Conservation (phyloP, 2,329 filamentous ascomycete genomes). For the Penicillium nordicum region DNA sequence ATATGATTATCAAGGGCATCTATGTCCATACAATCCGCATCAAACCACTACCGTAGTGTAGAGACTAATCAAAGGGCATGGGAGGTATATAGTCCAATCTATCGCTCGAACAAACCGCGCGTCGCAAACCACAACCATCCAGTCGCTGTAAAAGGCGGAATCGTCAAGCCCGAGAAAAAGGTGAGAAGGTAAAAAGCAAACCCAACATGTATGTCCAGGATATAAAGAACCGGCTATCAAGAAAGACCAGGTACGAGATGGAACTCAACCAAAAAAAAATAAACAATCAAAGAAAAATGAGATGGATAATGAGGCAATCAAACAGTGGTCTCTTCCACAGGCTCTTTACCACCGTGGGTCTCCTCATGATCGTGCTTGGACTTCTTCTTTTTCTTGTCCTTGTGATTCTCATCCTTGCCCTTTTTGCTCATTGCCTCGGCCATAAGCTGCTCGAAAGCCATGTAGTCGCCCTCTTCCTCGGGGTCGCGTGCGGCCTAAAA, state of each 20-base stretch:
- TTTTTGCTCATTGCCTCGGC: slow-evolving; percentile 96
- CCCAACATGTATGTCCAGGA: slow-evolving; percentile 17
- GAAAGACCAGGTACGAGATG: not conserved
- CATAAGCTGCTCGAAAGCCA: slow-evolving; percentile 97
- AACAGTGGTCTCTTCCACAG: slow-evolving; percentile 12
- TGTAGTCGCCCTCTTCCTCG: slow-evolving; percentile 97
- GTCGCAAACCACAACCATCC: not conserved
- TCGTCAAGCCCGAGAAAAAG: not conserved
- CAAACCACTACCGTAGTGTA: not conserved
- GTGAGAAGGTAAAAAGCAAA: not conserved
- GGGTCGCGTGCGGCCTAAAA: slow-evolving; percentile 76
- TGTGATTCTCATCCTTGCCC: slow-evolving; percentile 73
- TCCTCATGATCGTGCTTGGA: slow-evolving; percentile 33
- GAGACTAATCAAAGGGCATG: not conserved
- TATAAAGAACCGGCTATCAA: slow-evolving; percentile 4
- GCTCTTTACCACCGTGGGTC: slow-evolving; percentile 9
- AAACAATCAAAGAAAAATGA: not conserved
- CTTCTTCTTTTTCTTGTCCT: slow-evolving; percentile 64
- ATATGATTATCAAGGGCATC: not conserved
- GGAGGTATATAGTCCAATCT: slow-evolving; percentile 20
- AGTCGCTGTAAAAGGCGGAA: slow-evolving; percentile 6
- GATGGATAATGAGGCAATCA: slow-evolving; percentile 8
- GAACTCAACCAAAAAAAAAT: not conserved
- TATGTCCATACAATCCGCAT: slow-evolving; percentile 3
- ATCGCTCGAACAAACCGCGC: slow-evolving; percentile 14